Evolutionary conservation across 192 early-diverging fungal genomes (phyloP), one percentile per base, ranked within the genome.

Genomic region (Chytriomyces confervae): DNA sequence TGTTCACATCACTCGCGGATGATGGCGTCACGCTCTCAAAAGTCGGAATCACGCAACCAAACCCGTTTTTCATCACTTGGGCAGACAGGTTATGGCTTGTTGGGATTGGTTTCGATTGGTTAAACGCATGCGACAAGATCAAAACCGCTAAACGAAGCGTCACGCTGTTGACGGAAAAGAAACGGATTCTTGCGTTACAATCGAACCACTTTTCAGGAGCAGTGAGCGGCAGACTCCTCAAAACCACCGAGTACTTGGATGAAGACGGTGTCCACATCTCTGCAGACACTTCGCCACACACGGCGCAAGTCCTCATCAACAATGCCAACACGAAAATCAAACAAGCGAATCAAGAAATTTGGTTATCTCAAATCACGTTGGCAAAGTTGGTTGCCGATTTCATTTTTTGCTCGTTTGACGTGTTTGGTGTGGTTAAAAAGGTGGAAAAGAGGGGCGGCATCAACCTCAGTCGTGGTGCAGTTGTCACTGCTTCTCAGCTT

Each of bases 381-480:
- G 76, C 79, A 66, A 95, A 95, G 78, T 76, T 94, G 16, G 36
- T 83, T 18, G 87, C 89, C 71, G 94, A 95, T 80, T 88, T 87
- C 69, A 66, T 89, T 20, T 95, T 95, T 81, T 94, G 93, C 85
- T 79, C 88, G 74, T 76, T 79, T 50, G 84, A 81, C 75, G 87
- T 83, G 51, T 82, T 84, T 50, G 81, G 84, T 1, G 50, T 78
- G 16, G 72, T 74, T 20, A 74, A 62, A 45, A 11, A 27, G 46
- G 61, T 74, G 13, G 72, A 74, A 49, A 11, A n/a, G 16, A 43
- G 23, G 29, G 66, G 66, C 11, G 66, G 66, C 2, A 11, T 68
- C 3, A 2, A 57, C 16, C 16, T 57, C 20, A 20, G 53, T 20
- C 13, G 20, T 20, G 11, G 11, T n/a, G 18, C n/a, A 18, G 23